A percentile compares a stretch with the other conserved stretches of the same genome.
Conservation (phyloP, 2,329 filamentous ascomycete genomes). For the Mycogone perniciosa region DNA sequence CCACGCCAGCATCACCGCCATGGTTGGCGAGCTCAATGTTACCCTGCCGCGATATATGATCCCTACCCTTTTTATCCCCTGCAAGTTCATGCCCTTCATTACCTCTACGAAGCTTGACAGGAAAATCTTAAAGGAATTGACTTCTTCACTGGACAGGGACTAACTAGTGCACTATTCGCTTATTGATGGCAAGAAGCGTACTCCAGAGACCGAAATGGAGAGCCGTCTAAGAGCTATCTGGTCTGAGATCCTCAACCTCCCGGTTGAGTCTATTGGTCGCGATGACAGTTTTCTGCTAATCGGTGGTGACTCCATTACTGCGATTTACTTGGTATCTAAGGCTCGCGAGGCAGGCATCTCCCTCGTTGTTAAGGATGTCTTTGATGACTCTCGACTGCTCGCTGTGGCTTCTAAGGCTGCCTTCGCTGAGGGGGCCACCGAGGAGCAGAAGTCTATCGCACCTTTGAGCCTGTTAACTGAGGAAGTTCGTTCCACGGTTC, state of each 20-base stretch:
- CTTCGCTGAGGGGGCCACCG: background rate
- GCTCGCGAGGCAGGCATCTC: constrained; percentile 9
- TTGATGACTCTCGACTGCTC: constrained; percentile 14
- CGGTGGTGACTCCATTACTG: constrained; percentile 15
- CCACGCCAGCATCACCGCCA: background rate
- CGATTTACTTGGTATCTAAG: constrained; percentile 11
- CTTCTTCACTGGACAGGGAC: background rate
- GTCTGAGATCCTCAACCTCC: constrained; percentile 12
- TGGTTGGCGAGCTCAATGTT: background rate
- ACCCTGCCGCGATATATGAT: constrained; percentile 33
- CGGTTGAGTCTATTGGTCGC: constrained; percentile 8
- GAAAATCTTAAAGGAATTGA: background rate
- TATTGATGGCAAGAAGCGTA: background rate
- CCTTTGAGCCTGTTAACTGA: constrained; percentile 4
- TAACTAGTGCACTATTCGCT: background rate
- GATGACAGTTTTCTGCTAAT: constrained; percentile 16
- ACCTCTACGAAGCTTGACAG: constrained; percentile 11
- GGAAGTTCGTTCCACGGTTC: background rate
- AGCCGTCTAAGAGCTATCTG: constrained; percentile 14
- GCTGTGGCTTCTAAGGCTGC: constrained; percentile 6
- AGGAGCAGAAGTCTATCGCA: background rate
- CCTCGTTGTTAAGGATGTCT: constrained; percentile 9
- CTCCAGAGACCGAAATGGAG: constrained; percentile 13
- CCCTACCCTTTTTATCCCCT: constrained; percentile 34
- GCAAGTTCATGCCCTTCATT: constrained; percentile 29